phyloP scores from a whole-genome alignment of 305 asterid species.

The Ajuga reptans region DNA sequence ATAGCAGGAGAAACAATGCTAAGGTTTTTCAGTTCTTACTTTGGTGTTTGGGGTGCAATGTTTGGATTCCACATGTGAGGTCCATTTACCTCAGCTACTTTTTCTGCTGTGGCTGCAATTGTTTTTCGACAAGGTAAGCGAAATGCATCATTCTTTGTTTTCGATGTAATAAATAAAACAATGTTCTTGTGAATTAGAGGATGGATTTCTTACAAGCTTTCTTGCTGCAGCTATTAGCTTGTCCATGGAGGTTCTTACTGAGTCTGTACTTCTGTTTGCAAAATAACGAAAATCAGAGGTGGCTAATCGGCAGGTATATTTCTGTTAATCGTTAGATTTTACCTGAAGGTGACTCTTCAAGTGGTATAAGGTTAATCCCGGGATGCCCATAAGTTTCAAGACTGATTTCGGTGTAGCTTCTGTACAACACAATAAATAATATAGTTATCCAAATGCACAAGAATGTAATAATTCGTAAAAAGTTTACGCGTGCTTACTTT shows the following conservation, averaged over 20 bases:
- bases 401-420: slow-evolving; percentile 99
- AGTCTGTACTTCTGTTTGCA: slow-evolving; percentile 80
- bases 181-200: slow-evolving; percentile 14
- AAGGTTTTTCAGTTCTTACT: slow-evolving; percentile 36
- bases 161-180: slow-evolving; percentile 2
- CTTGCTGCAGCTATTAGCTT: slow-evolving; percentile 51
- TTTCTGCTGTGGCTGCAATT: slow-evolving; percentile 57
- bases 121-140: slow-evolving; percentile 22
- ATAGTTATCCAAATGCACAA: slow-evolving; percentile 24
- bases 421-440: slow-evolving; percentile 33
- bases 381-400: slow-evolving; percentile 96
- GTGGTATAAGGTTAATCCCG: slow-evolving; percentile 88
- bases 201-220: slow-evolving; percentile 54
- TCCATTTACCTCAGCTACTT: slow-evolving; percentile 48
- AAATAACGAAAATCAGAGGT: slow-evolving; percentile 23
- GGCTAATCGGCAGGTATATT: too few relatives aligned
- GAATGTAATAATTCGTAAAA: slow-evolving; percentile 8
- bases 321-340: background rate
- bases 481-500: slow-evolving; percentile 50
- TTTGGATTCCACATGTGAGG: slow-evolving; percentile 40
- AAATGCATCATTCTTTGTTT: background rate
- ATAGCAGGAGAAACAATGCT: slow-evolving; percentile 14
- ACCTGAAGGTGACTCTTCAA: slow-evolving; percentile 99
- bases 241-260: slow-evolving; percentile 81
- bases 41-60: slow-evolving; percentile 44